Conservation (phyloP, 75 land plant genomes). For the Pseudotsuga menziesii region DNA sequence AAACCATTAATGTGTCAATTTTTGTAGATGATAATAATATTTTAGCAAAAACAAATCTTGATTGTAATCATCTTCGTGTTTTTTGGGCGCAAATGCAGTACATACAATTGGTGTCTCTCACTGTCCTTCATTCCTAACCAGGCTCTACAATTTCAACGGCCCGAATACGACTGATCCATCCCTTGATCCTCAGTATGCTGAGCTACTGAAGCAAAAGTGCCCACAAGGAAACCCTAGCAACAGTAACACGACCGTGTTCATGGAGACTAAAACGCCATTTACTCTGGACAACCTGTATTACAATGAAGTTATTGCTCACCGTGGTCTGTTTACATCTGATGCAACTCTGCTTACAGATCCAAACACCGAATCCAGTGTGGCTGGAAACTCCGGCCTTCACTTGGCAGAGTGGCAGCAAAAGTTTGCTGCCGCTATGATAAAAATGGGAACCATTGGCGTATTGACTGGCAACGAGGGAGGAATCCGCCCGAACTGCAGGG, state of each 20-base stretch:
- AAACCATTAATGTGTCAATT: not conserved
- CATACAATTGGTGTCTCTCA: constrained; percentile 22
- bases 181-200: constrained; percentile 22
- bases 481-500: constrained; percentile 44
- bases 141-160: constrained; percentile 27
- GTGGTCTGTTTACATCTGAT: constrained; percentile 64
- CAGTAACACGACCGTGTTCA: constrained; percentile 10
- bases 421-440: constrained; percentile 49
- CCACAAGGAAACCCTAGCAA: constrained; percentile 6
- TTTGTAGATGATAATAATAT: not conserved
- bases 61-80: not conserved
- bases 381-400: constrained; percentile 36
- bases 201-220: constrained; percentile 17
- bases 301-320: constrained; percentile 17
- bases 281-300: constrained; percentile 49
- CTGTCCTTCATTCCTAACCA: not conserved
- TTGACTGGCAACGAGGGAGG: constrained; percentile 61
- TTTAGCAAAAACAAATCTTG: not conserved
- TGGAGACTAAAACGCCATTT: constrained; percentile 21
- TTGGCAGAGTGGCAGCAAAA: constrained; percentile 20
- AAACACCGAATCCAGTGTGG: constrained; percentile 27
- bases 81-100: constrained; percentile 8
- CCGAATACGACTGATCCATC: constrained; percentile 10
- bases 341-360: constrained; percentile 24
- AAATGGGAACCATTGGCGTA: constrained; percentile 48